Base-by-base conservation (phyloP, 2,329 filamentous ascomycete species). In the Periconia sp. region DNA sequence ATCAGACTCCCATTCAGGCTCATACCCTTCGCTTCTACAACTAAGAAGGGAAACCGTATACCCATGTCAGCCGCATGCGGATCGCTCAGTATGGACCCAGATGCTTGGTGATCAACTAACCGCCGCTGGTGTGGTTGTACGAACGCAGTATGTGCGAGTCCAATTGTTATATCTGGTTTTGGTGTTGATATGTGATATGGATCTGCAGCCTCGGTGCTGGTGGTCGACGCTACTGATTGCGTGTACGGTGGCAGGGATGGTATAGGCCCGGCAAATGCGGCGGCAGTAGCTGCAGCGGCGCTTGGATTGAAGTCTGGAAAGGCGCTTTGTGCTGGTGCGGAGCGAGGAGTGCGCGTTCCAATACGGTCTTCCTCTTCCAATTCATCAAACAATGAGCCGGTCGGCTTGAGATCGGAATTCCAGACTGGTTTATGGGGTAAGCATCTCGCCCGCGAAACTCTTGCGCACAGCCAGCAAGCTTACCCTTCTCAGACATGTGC, bases 181-280 rank as follows among this genome's bases (percentile, higher is more conserved):
- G 51, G 51, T 28, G 44, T 55, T 21, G 48, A 52, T 34, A 59
- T 50, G 31, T 52, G 35, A 36, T 50, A 53, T 31, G 53, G 50
- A 33, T 52, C 37, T 9, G 52, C 45, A 50, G 50, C 50, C 36
- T 56, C 46, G 19, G 36, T 54, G 25, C 46, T 56, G 26, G 46
- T 48, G 21, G 52, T 58, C 10, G 41, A 43, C 10, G 52, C 46
- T 4, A 49, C 22, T 30, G 41, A 52, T 34, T 35, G 40, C 36
- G 46, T 39, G 28, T 42, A 51, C 17, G 49, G 52, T 40, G 38
- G 48, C 12, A 52, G 46, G 3, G 46, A 52, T 19, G 52, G 52
- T 22, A 52, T 28, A 13, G 48, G 21, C 23, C 46, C 36, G 16
- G 24, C n/a, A 40, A 53, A 55, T 11, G 36, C 17, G 40, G 36